These are phyloP conservation scores for Craspedostauros australis DNA, from an alignment of 108 stramenopile species.

Conservation along the genomic window DNA sequence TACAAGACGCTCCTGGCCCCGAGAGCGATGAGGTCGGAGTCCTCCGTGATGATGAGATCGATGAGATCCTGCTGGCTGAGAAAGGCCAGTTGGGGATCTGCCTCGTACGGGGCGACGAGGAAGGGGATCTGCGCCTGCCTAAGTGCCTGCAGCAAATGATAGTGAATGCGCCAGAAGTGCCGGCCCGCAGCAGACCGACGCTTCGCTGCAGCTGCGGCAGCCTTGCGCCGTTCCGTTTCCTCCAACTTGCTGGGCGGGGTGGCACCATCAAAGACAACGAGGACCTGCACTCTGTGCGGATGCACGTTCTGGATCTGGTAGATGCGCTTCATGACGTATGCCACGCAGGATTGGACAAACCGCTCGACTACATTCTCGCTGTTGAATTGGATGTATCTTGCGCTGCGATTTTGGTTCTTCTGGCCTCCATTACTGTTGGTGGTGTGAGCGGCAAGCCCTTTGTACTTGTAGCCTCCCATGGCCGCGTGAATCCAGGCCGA, in stretches of 20 bases:
- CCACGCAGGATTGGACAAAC: conserved; percentile 37
- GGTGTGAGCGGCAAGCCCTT: too few species aligned
- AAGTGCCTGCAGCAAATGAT: conserved; percentile 24
- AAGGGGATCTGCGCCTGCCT: conserved; percentile 38
- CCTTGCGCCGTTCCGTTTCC: conserved; percentile 12
- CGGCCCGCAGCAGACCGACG: conserved; percentile 39
- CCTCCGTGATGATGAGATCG: conserved; percentile 93
- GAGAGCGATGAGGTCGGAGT: conserved; percentile 89
- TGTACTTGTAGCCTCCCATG: too few species aligned
- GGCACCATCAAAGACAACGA: conserved; percentile 74
- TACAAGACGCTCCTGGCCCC: conserved; percentile 76
- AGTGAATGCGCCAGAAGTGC: conserved; percentile 11
- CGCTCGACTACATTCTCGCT: too few species aligned
- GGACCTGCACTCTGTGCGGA: conserved; percentile 35
- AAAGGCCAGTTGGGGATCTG: conserved; percentile 95
- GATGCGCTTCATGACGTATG: conserved; percentile 40
- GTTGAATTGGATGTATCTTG: too few species aligned
- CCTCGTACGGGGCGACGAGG: conserved; percentile 96
- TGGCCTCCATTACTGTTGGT: too few species aligned
- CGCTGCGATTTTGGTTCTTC: too few species aligned
- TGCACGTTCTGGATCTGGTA: conserved; percentile 26
- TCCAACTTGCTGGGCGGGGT: conserved; percentile 62
- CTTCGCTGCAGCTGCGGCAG: conserved; percentile 18
- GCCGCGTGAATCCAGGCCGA: too few species aligned
- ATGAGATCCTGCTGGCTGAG: conserved; percentile 54